These are phyloP conservation scores for Coemansia sp. DNA, from an alignment of 192 early-diverging fungal species.

Conservation along the genomic window DNA sequence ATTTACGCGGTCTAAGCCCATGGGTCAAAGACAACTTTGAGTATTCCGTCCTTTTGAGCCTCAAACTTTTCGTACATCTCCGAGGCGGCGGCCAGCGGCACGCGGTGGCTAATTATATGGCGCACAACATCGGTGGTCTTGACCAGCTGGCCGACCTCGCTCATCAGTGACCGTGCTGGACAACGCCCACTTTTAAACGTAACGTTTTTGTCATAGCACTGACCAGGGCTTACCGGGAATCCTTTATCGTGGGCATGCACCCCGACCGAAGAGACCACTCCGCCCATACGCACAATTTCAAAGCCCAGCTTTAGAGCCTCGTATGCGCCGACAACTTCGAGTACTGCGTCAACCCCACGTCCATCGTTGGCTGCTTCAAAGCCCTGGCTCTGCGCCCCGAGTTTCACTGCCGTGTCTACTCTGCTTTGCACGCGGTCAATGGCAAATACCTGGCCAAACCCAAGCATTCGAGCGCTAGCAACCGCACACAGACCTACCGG, in stretches of 20 bases:
- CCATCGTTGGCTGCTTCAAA: slow-evolving; percentile 28
- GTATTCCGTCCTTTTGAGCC: slow-evolving; percentile 17
- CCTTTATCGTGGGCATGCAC: slow-evolving; percentile 53
- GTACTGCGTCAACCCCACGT: slow-evolving; percentile 52
- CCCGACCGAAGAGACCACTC: slow-evolving; percentile 59
- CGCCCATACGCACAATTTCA: slow-evolving; percentile 51
- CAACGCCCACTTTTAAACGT: slow-evolving; percentile 57
- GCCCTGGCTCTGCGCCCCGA: slow-evolving; percentile 32
- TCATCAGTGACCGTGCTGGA: slow-evolving; percentile 52
- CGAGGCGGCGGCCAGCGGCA: slow-evolving; percentile 39
- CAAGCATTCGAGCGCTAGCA: slow-evolving; percentile 38
- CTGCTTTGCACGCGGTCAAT: slow-evolving; percentile 47
- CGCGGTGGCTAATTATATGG: slow-evolving; percentile 49
- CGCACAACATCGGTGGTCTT: slow-evolving; percentile 30
- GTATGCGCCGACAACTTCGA: slow-evolving; percentile 57
- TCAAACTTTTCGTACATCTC: slow-evolving; percentile 58
- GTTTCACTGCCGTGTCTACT: slow-evolving; percentile 40
- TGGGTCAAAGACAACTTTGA: slow-evolving; percentile 40
- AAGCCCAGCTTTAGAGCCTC: slow-evolving; percentile 50
- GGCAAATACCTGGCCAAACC: slow-evolving; percentile 41
- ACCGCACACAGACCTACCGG: slow-evolving; percentile 59
- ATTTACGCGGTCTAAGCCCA: slow-evolving; percentile 14
- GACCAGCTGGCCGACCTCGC: slow-evolving; percentile 31
- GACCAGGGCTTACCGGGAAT: slow-evolving; percentile 57
- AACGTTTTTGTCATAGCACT: slow-evolving; percentile 60